phyloP scores from a whole-genome alignment of 495 filamentous ascomycete genomes.

The Podospora tetraspora region DNA sequence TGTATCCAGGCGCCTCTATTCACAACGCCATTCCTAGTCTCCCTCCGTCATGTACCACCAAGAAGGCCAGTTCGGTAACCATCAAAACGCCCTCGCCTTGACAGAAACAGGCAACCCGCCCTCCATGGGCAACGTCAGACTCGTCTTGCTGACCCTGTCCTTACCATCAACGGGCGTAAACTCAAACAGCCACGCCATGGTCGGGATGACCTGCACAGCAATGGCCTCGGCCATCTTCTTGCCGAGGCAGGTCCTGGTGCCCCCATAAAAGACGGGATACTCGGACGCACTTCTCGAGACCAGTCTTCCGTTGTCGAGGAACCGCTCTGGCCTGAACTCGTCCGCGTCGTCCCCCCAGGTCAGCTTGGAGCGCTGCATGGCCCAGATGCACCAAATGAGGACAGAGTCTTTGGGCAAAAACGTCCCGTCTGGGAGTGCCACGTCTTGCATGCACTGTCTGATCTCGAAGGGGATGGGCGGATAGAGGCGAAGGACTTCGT shows the following conservation, averaged over 20 bases:
- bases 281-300: slow-evolving; percentile 44
- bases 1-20: not conserved
- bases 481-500: slow-evolving; percentile 51
- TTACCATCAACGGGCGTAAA: slow-evolving; percentile 38
- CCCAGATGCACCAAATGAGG: slow-evolving; percentile 55
- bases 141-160: slow-evolving; percentile 50
- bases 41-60: not conserved
- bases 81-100: slow-evolving; percentile 13
- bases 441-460: slow-evolving; percentile 46
- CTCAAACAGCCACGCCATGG: slow-evolving; percentile 44
- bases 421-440: slow-evolving; percentile 54
- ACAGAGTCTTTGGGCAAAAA: slow-evolving; percentile 47
- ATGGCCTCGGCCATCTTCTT: slow-evolving; percentile 57
- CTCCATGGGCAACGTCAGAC: slow-evolving; percentile 57
- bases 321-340: slow-evolving; percentile 49
- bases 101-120: slow-evolving; percentile 49
- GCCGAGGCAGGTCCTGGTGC: slow-evolving; percentile 51
- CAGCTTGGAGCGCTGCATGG: slow-evolving; percentile 51
- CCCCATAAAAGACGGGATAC: slow-evolving; percentile 59
- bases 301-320: slow-evolving; percentile 38
- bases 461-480: slow-evolving; percentile 60
- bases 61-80: not conserved
- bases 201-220: slow-evolving; percentile 48
- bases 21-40: not conserved
- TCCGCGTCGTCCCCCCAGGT: slow-evolving; percentile 55